Base-by-base conservation (phyloP, 1,139 yeast genomes). In the Kurtzmaniella quercitrusa region DNA sequence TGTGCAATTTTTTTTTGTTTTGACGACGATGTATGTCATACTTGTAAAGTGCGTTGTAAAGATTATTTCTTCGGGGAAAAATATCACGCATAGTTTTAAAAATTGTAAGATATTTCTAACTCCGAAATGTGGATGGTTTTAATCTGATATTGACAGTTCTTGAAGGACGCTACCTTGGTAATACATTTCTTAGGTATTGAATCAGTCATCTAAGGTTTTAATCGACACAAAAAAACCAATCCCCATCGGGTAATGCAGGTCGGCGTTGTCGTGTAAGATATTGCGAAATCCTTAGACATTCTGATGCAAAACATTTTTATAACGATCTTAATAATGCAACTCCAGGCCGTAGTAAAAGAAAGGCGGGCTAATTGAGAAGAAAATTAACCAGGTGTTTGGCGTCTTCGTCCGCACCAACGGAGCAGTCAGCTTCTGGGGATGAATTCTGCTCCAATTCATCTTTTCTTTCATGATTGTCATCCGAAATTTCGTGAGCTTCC, bases 371-470 rank as follows among this genome's bases (percentile, higher is more conserved):
- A 30, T 16, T 16, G 9, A 34, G 37, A 19, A 34, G 20, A 14
- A 34, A 34, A 12, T 34, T 34, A 7, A 34, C 37, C 37, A 34
- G 37, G 16, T 34, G 26, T 20, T 34, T 34, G 21, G 28, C 37
- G 20, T 34, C 37, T 15, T 34, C 37, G 26, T 34, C 37, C 12
- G 26, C 28, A 26, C 23, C n/a, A n/a, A 19, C 18, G 2, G 43
- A 26, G 7, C 11, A 3, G 9, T 30, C 34, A 4, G 16, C 11
- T 5, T 14, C 18, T 14, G 34, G 34, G 34, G 34, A 30, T 14
- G 34, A 30, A 30, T 30, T 8, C 18, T 14, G 34, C 30, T 5
- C 30, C 9, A 14, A 26, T 5, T 26, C 30, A 9, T 3, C 30
- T 4, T 14, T 3, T 11, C 14, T 26, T 12, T 9, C n/a, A 9